A percentile compares a stretch with the other conserved stretches of the same genome.
Evolutionary conservation across 1,284 basidiomycete genomes (phyloP).

Genomic region (Moesziomyces sp.): DNA sequence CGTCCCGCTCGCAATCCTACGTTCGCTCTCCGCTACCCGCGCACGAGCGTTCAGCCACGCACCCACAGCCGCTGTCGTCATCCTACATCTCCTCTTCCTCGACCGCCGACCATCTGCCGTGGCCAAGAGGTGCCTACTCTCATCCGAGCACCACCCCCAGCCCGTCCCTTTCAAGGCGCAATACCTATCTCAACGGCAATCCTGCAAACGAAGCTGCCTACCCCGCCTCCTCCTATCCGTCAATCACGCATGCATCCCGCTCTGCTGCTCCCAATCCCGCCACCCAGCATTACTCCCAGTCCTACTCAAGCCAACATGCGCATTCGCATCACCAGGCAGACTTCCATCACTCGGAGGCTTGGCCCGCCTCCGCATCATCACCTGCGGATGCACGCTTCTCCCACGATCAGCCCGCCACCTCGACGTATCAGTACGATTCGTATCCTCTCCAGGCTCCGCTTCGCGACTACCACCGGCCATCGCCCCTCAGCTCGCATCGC

Average conservation of each 20-base stretch:
- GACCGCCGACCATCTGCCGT: constrained; percentile 4
- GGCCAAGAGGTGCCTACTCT: constrained; percentile 9
- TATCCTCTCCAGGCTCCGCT: constrained; percentile 23
- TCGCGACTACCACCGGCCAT: constrained; percentile 27
- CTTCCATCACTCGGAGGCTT: constrained; percentile 9
- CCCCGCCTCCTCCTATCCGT: neutral
- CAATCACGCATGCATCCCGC: neutral
- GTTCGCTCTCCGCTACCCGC: constrained; percentile 2
- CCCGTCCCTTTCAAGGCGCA: constrained; percentile 6
- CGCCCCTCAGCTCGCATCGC: constrained; percentile 16
- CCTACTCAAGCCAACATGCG: constrained; percentile 2
- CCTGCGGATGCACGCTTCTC: constrained; percentile 2
- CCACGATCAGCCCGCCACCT: constrained; percentile 4
- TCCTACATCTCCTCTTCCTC: neutral
- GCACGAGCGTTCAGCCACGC: neutral
- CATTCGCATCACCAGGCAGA: constrained; percentile 8
- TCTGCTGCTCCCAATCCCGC: constrained; percentile 7
- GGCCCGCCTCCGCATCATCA: constrained; percentile 6
- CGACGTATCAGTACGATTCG: constrained; percentile 7
- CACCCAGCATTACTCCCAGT: constrained; percentile 15
- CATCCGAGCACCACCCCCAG: constrained; percentile 1
- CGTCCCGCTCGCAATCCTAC: too few species aligned
- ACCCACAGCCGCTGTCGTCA: neutral
- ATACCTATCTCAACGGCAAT: constrained; percentile 1
- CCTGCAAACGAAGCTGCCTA: neutral